Percentiles rank a stretch among this genome's conserved stretches.
phyloP scores from a whole-genome alignment of 1,284 basidiomycete genomes.

The Fomitiporia mediterranea region DNA sequence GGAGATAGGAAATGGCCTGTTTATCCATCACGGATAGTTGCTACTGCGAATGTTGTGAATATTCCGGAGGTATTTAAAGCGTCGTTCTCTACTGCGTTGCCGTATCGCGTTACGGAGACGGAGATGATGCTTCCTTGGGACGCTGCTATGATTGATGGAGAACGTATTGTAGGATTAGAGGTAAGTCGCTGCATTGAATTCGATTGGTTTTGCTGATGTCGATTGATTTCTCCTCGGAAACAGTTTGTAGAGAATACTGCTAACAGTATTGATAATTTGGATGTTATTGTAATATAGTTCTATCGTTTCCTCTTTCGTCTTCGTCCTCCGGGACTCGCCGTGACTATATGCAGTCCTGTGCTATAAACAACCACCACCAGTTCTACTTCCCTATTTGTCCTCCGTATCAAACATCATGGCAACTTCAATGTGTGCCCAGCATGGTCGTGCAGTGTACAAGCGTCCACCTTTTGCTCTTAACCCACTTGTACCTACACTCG shows the following conservation, averaged over 20 bases:
- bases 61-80: constrained; percentile 12
- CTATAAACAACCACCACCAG: too few species aligned
- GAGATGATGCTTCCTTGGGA: constrained; percentile 15
- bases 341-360: too few species aligned
- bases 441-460: too few species aligned
- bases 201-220: too few species aligned
- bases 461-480: too few species aligned
- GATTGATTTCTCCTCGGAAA: too few species aligned
- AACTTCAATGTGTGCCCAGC: too few species aligned
- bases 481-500: too few species aligned
- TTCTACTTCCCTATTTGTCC: too few species aligned
- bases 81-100: constrained; percentile 5
- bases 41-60: not conserved
- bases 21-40: not conserved
- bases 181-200: not conserved
- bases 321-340: not conserved
- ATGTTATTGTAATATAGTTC: not conserved
- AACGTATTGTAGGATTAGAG: constrained; percentile 15
- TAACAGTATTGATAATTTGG: not conserved
- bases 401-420: too few species aligned
- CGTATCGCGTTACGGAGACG: constrained; percentile 13
- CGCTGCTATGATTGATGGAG: constrained; percentile 13
- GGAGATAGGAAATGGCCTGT: constrained; percentile 6
- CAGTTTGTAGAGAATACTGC: not conserved
- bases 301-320: not conserved